Percentiles rank a stretch among this genome's conserved stretches.
phyloP scores from a whole-genome alignment of 768 basidiomycete species.

The Russula ochroleuca region DNA sequence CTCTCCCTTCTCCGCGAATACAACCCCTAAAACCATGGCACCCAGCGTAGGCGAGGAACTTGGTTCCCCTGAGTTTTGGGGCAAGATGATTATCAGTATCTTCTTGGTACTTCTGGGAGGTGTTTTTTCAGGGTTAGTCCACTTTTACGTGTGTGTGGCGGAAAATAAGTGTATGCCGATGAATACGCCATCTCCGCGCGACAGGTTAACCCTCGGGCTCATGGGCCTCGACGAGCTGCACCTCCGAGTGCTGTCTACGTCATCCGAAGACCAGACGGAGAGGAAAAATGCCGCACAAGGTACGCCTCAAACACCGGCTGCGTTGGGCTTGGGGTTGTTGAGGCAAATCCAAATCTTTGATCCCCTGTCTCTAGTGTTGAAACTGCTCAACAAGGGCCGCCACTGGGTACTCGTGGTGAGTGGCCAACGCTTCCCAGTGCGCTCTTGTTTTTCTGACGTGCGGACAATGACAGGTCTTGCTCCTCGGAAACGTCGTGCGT shows the following conservation, averaged over 20 bases:
- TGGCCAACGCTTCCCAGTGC: constrained; percentile 23
- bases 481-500: constrained; percentile 83
- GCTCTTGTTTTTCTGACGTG: not conserved
- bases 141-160: too few relatives aligned
- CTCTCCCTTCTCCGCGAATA: not conserved
- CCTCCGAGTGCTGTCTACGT: constrained; percentile 75
- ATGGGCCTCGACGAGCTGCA: constrained; percentile 95
- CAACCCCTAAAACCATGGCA: not conserved
- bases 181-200: not conserved
- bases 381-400: constrained; percentile 46
- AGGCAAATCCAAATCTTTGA: constrained; percentile 1
- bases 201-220: constrained; percentile 82
- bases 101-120: constrained; percentile 79
- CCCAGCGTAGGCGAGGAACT: constrained; percentile 30
- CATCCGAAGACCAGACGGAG: constrained; percentile 71
- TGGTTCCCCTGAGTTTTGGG: constrained; percentile 68
- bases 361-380: constrained; percentile 38
- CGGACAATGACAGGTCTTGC: constrained; percentile 53
- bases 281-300: constrained; percentile 68
- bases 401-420: constrained; percentile 88
- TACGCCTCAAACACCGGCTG: constrained; percentile 29
- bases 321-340: not conserved
- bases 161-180: not conserved
- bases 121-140: constrained; percentile 82
- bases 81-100: constrained; percentile 61